Conservation (phyloP, 2,329 filamentous ascomycete species). For the Penicillium sp. region DNA sequence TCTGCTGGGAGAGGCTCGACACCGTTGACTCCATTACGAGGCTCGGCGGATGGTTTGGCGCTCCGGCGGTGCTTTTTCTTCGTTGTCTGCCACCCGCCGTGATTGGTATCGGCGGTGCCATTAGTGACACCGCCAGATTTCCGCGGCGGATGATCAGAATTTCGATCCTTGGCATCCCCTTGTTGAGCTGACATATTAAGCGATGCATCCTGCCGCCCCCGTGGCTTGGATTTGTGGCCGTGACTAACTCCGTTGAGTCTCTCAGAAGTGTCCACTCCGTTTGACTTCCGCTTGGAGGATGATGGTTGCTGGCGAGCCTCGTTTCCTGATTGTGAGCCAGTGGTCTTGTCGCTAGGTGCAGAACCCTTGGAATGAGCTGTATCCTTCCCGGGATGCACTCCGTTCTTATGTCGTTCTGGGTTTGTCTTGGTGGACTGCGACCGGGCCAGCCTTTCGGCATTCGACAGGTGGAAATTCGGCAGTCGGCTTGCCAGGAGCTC, state of each 20-base stretch:
- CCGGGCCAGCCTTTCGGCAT: slow-evolving; percentile 28
- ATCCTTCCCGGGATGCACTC: slow-evolving; percentile 29
- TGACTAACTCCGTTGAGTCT: slow-evolving; percentile 31
- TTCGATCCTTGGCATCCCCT: slow-evolving; percentile 31
- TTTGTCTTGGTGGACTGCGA: slow-evolving; percentile 24
- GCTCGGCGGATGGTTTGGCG: slow-evolving; percentile 33
- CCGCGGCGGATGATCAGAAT: slow-evolving; percentile 24
- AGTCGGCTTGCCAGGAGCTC: slow-evolving; percentile 37
- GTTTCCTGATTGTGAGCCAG: slow-evolving; percentile 24
- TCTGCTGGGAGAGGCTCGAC: slow-evolving; percentile 41
- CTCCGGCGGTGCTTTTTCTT: slow-evolving; percentile 43
- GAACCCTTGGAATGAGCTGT: slow-evolving; percentile 26
- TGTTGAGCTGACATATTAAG: slow-evolving; percentile 15
- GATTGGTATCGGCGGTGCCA: slow-evolving; percentile 23
- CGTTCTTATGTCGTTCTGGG: slow-evolving; percentile 24
- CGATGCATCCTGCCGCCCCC: slow-evolving; percentile 30
- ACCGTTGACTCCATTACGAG: slow-evolving; percentile 25
- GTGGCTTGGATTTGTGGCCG: slow-evolving; percentile 35
- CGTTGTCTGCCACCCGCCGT: slow-evolving; percentile 44
- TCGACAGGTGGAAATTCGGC: slow-evolving; percentile 38
- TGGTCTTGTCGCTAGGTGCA: slow-evolving; percentile 24
- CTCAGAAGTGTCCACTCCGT: slow-evolving; percentile 30
- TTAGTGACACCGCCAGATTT: slow-evolving; percentile 27
- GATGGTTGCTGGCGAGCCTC: slow-evolving; percentile 31
- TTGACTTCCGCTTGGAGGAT: slow-evolving; percentile 31